Percentiles rank a stretch among this genome's conserved stretches.
Conservation (phyloP, 2,329 filamentous ascomycete genomes). For the Paecilomyces variotii region DNA sequence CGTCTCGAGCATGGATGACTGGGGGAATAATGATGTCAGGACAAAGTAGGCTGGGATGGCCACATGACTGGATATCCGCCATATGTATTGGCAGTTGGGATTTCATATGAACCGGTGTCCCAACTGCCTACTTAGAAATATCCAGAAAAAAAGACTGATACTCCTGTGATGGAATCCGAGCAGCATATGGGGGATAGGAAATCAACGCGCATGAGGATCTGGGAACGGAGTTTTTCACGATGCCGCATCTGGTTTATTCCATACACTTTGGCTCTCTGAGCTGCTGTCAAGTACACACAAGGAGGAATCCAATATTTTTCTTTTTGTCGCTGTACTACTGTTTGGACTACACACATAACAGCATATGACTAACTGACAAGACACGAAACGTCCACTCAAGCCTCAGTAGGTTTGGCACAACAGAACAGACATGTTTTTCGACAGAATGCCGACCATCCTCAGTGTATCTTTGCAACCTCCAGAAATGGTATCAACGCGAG, state of each 20-base stretch:
- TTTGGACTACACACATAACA: neutral
- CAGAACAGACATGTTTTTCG: no score
- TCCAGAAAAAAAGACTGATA: conserved; percentile 33
- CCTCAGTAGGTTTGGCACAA: neutral
- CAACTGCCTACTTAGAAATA: conserved; percentile 33
- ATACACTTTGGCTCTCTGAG: conserved; percentile 3
- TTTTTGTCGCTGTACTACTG: neutral
- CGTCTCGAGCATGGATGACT: conserved; percentile 19
- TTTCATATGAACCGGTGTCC: conserved; percentile 27
- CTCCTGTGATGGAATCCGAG: conserved; percentile 22
- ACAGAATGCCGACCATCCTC: neutral
- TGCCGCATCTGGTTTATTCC: conserved; percentile 7
- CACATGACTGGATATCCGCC: conserved; percentile 23
- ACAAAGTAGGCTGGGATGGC: conserved; percentile 7
- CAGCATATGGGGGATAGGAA: conserved; percentile 10
- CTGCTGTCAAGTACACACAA: conserved; percentile 3
- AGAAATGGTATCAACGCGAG: no score
- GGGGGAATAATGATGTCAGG: conserved; percentile 20
- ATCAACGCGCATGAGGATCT: conserved; percentile 9
- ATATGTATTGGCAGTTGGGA: conserved; percentile 27
- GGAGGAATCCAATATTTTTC: conserved; percentile 5
- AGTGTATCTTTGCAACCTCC: neutral
- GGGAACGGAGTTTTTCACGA: conserved; percentile 10
- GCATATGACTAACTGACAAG: neutral
- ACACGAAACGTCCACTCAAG: neutral